Percentiles rank a stretch among this genome's conserved stretches.
Evolutionary conservation across 2,329 filamentous ascomycete species (phyloP).

Genomic region (Penicillium polonicum): DNA sequence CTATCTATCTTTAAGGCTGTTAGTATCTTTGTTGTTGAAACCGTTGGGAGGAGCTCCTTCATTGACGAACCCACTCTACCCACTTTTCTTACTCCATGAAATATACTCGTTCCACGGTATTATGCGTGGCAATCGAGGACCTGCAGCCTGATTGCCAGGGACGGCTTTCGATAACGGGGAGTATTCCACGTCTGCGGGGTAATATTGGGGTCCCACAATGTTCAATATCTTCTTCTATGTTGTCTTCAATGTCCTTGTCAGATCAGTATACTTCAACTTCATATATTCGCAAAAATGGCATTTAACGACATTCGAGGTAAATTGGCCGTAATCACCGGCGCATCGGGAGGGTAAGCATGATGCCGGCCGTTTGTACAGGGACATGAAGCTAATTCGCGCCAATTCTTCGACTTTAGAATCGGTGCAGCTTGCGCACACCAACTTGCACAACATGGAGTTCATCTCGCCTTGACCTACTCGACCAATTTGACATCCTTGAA

Average conservation of each 20-base stretch:
- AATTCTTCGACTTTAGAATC: slow-evolving; percentile 47
- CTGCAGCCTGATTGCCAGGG: not conserved
- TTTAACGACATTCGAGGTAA: slow-evolving; percentile 52
- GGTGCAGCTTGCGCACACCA: slow-evolving; percentile 58
- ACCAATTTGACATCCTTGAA: slow-evolving; percentile 51
- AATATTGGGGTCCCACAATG: not conserved
- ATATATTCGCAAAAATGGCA: slow-evolving; percentile 13
- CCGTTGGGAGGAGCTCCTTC: slow-evolving; percentile 1
- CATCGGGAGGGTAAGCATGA: slow-evolving; percentile 56
- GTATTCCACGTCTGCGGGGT: not conserved
- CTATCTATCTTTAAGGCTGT: not conserved
- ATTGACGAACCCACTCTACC: not conserved
- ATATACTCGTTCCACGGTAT: not conserved
- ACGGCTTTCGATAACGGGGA: not conserved
- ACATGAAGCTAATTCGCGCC: not conserved
- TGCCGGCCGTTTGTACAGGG: not conserved
- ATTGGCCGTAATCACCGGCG: slow-evolving; percentile 60
- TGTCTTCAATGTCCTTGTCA: not conserved
- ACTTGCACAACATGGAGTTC: slow-evolving; percentile 51
- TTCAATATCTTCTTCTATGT: not conserved
- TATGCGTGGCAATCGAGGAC: not conserved
- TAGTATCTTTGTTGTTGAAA: not conserved
- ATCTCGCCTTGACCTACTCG: slow-evolving; percentile 61
- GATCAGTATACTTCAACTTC: not conserved
- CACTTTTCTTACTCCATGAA: not conserved